phyloP scores from a whole-genome alignment of 2,329 filamentous ascomycete genomes.

The Pseudocercospora pini-densiflorae region DNA sequence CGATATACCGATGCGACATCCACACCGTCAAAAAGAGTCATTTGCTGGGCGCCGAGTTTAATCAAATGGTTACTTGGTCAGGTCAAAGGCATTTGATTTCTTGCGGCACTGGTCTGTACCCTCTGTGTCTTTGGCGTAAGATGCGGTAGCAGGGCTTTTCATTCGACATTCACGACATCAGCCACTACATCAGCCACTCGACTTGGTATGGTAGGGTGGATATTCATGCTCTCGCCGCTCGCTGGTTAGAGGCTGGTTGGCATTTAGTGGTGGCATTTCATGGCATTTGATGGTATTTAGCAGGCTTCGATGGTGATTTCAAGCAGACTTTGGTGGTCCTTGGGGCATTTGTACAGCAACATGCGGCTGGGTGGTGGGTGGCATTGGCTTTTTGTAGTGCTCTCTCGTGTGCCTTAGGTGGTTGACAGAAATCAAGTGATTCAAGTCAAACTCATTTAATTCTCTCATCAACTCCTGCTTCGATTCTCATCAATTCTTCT shows the following conservation, averaged over 20 bases:
- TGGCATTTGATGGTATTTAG: background rate
- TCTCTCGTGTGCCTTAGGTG: background rate
- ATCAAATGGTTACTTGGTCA: background rate
- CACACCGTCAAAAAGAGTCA: background rate
- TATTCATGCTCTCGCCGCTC: slow-evolving; percentile 7
- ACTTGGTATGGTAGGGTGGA: background rate
- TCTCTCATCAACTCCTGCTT: background rate
- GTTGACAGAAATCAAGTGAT: background rate
- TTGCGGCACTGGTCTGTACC: background rate
- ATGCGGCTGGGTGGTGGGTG: background rate
- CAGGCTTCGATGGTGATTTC: background rate
- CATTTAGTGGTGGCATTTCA: background rate
- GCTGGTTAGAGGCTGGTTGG: background rate
- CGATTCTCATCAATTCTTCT: background rate
- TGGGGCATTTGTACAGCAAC: background rate
- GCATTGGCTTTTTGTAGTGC: background rate
- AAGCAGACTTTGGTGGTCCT: background rate
- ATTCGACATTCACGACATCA: background rate
- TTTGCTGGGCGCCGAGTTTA: background rate
- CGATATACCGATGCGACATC: background rate
- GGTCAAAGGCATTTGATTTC: background rate
- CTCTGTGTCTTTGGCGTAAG: background rate
- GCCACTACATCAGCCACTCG: slow-evolving; percentile 4
- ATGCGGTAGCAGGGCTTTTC: background rate
- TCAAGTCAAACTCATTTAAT: background rate